A percentile compares a stretch with the other conserved stretches of the same genome.
Evolutionary conservation across 2,329 filamentous ascomycete genomes (phyloP).

Genomic region (Colletotrichum sp.): DNA sequence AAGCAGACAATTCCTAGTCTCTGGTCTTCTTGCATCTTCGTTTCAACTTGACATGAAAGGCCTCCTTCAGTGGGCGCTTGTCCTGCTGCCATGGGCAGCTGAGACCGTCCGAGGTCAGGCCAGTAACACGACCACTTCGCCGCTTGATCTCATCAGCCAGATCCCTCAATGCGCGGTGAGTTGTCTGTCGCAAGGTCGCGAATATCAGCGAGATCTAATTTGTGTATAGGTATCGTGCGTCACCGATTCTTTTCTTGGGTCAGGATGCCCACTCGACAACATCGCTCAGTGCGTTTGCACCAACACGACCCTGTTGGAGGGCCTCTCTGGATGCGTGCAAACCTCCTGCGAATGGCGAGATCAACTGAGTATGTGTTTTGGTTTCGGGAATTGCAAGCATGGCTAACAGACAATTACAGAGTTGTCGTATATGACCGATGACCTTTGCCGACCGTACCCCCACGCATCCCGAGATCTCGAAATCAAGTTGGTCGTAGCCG

Average conservation of each 20-base stretch:
- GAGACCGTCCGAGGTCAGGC: background rate
- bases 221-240: background rate
- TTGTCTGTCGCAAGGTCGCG: background rate
- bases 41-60: slow-evolving; percentile 2
- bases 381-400: background rate
- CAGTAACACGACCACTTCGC: background rate
- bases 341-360: background rate
- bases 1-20: background rate
- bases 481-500: background rate
- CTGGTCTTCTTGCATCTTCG: background rate
- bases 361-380: background rate
- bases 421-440: background rate
- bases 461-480: background rate
- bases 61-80: background rate
- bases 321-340: slow-evolving; percentile 1
- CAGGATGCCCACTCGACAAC: background rate
- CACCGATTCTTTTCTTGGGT: background rate
- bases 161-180: slow-evolving; percentile 7
- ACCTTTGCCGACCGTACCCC: background rate
- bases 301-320: slow-evolving; percentile 1
- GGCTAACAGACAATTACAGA: background rate
- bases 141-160: background rate
- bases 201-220: background rate
- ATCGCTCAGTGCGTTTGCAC: slow-evolving; percentile 9
- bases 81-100: slow-evolving; percentile 3